Percentiles rank a stretch among this genome's conserved stretches.
Evolutionary conservation across 441 rosid species (phyloP).

Genomic region (Adansonia madagascariensis): DNA sequence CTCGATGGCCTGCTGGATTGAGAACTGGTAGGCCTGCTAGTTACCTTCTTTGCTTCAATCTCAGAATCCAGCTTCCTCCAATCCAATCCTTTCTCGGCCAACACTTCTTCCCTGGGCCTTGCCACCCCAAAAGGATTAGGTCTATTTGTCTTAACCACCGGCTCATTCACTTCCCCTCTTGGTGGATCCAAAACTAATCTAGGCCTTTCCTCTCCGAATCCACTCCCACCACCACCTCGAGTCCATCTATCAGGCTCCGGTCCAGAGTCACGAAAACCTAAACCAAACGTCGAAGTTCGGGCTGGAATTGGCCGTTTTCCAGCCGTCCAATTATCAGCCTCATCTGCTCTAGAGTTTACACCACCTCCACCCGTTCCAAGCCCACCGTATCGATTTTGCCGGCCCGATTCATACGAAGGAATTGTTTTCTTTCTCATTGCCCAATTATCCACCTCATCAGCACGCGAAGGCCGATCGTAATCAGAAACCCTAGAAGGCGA

Average conservation of each 20-base stretch:
- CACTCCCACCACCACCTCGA: constrained; percentile 55
- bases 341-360: constrained; percentile 53
- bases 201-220: constrained; percentile 66
- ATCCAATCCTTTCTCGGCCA: constrained; percentile 94
- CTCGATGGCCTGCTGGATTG: constrained; percentile 96
- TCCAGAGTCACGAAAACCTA: constrained; percentile 63
- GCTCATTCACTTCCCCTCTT: constrained; percentile 52
- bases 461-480: constrained; percentile 76
- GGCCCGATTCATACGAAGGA: constrained; percentile 57
- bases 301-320: constrained; percentile 57
- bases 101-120: constrained; percentile 88
- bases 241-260: constrained; percentile 72
- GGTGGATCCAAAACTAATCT: constrained; percentile 73
- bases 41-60: constrained; percentile 67
- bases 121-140: constrained; percentile 90
- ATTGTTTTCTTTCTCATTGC: constrained; percentile 60
- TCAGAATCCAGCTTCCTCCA: constrained; percentile 84
- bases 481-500: constrained; percentile 80
- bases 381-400: constrained; percentile 61
- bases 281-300: constrained; percentile 66
- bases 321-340: constrained; percentile 51
- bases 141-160: constrained; percentile 55
- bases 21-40: constrained; percentile 79
- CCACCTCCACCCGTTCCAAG: constrained; percentile 54
- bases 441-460: constrained; percentile 87